Evolutionary conservation across 495 filamentous ascomycete genomes (phyloP).

Genomic region (Trichoderma orchidacearum): DNA sequence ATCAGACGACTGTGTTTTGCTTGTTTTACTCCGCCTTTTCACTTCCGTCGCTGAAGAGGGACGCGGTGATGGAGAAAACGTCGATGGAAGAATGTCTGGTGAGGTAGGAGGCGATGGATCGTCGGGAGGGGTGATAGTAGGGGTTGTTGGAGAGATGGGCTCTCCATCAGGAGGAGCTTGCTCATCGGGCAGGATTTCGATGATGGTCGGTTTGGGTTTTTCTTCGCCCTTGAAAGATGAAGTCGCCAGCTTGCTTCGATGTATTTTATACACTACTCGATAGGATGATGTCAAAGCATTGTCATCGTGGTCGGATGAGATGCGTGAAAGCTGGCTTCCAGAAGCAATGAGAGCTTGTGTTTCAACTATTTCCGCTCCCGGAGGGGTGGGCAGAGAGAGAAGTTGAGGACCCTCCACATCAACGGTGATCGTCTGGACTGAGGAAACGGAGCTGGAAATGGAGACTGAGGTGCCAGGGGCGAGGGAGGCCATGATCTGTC

Average conservation of each 20-base stretch:
- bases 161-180: not conserved
- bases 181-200: not conserved
- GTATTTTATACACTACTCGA: constrained; percentile 28
- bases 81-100: not conserved
- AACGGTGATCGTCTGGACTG: constrained; percentile 58
- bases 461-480: constrained; percentile 41
- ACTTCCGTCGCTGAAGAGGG: not conserved
- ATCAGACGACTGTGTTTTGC: not conserved
- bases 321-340: not conserved
- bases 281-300: constrained; percentile 7
- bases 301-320: not conserved
- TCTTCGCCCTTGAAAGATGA: constrained; percentile 20
- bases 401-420: constrained; percentile 50
- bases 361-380: constrained; percentile 52
- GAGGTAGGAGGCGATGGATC: not conserved
- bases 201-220: not conserved
- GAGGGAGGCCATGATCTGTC: constrained; percentile 28
- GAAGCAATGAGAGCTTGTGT: constrained; percentile 15
- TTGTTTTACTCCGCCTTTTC: not conserved
- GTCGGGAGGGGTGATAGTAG: not conserved
- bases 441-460: constrained; percentile 48
- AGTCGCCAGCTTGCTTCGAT: constrained; percentile 22
- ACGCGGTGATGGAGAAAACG: not conserved
- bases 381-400: constrained; percentile 46
- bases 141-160: not conserved